phyloP scores from a whole-genome alignment of 305 asterid species.

The Fraxinus baroniana region DNA sequence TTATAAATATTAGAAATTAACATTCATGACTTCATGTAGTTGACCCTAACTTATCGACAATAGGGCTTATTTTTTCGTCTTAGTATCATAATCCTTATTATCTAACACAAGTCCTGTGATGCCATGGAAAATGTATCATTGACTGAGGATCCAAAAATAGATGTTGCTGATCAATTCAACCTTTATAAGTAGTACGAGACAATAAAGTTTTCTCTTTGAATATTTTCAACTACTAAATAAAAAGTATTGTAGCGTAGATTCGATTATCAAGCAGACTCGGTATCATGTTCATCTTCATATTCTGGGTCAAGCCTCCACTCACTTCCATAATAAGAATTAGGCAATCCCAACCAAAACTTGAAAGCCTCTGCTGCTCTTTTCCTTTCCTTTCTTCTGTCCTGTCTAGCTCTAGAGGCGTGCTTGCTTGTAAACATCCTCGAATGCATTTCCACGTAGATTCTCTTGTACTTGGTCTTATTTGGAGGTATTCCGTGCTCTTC shows the following conservation, averaged over 20 bases:
- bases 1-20: background rate
- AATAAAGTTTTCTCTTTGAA: background rate
- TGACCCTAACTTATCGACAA: background rate
- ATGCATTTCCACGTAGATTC: constrained; percentile 96
- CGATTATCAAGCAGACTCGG: constrained; percentile 16
- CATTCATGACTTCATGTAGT: background rate
- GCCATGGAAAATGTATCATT: background rate
- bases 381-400: constrained; percentile 77
- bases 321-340: constrained; percentile 78
- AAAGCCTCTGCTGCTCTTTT: constrained; percentile 97
- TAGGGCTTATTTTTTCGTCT: background rate
- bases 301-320: constrained; percentile 74
- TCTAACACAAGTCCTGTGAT: background rate
- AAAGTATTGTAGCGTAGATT: constrained; percentile 17
- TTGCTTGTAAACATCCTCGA: constrained; percentile 98
- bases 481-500: constrained; percentile 80
- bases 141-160: background rate
- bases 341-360: constrained; percentile 97
- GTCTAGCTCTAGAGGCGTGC: constrained; percentile 92
- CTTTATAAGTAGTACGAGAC: background rate
- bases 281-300: constrained; percentile 42
- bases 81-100: background rate
- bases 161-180: background rate
- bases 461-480: constrained; percentile 81
- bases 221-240: constrained; percentile 12